These are phyloP conservation scores for Vitis riparia DNA, from an alignment of 164 flowering plant genomes.

Conservation along the genomic window DNA sequence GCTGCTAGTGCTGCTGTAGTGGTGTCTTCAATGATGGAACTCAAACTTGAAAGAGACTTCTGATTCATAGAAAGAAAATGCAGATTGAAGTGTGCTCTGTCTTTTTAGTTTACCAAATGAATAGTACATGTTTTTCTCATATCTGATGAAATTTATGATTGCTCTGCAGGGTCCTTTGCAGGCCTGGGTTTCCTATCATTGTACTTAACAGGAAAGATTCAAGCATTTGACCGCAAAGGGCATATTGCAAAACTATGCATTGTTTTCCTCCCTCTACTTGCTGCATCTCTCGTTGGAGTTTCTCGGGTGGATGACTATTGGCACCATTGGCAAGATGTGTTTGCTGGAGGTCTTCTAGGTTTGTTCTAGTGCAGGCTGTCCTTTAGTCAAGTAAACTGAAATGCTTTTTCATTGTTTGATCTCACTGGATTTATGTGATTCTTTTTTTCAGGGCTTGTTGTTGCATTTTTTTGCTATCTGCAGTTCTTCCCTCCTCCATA, in stretches of 20 bases:
- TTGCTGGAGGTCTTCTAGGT: conserved; percentile 84
- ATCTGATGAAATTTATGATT: neutral
- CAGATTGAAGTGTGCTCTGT: too few species aligned
- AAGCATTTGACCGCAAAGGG: conserved; percentile 72
- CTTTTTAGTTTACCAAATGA: too few species aligned
- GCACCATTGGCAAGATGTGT: conserved; percentile 97
- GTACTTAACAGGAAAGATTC: conserved; percentile 76
- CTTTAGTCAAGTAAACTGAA: neutral
- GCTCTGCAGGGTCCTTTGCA: conserved; percentile 78
- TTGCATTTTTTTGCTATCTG: conserved; percentile 69
- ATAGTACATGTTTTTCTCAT: too few species aligned
- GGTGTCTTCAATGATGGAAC: too few species aligned
- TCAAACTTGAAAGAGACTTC: too few species aligned
- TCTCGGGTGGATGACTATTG: conserved; percentile 91
- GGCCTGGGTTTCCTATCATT: conserved; percentile 81
- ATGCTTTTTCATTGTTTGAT: neutral
- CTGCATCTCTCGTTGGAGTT: conserved; percentile 68
- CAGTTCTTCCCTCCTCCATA: conserved; percentile 91
- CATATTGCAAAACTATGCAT: conserved; percentile 81
- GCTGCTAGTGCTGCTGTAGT: too few species aligned
- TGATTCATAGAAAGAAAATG: too few species aligned
- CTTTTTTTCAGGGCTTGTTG: conserved; percentile 50
- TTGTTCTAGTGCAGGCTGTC: conserved; percentile 8
- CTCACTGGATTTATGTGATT: too few species aligned
- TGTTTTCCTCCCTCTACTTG: conserved; percentile 66